Conservation (phyloP, 768 basidiomycete genomes). For the Guyanaporus albipodus region DNA sequence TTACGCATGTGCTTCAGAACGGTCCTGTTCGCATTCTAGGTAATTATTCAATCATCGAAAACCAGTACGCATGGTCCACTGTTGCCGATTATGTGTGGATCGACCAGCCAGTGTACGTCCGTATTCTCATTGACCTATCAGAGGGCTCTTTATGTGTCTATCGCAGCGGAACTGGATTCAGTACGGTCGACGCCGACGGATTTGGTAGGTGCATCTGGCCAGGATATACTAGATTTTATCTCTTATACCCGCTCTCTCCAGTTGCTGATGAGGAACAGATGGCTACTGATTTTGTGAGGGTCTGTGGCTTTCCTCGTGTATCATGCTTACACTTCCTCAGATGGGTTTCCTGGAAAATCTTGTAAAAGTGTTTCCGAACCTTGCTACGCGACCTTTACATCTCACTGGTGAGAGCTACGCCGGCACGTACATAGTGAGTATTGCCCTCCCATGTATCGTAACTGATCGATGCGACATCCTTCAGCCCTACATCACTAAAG, state of each 20-base stretch:
- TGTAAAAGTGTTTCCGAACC: slow-evolving; percentile 66
- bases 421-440: slow-evolving; percentile 60
- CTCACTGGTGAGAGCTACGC: slow-evolving; percentile 74
- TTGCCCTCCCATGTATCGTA: slow-evolving; percentile 27
- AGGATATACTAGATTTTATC: not conserved
- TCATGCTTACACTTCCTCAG: slow-evolving; percentile 31
- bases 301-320: not conserved
- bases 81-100: slow-evolving; percentile 60
- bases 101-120: slow-evolving; percentile 57
- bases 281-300: slow-evolving; percentile 43
- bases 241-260: slow-evolving; percentile 15
- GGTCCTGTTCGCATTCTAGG: slow-evolving; percentile 56
- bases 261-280: slow-evolving; percentile 63
- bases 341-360: slow-evolving; percentile 68
- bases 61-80: slow-evolving; percentile 53
- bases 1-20: slow-evolving; percentile 38
- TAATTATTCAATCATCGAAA: slow-evolving; percentile 45
- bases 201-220: slow-evolving; percentile 39
- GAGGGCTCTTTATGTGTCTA: not conserved
- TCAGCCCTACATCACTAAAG: slow-evolving; percentile 75
- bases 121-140: too few species aligned
- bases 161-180: slow-evolving; percentile 54
- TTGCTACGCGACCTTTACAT: slow-evolving; percentile 60
- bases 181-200: slow-evolving; percentile 57
- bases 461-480: not conserved